Evolutionary conservation across 805 yeast species (phyloP).

Genomic region (Hanseniaspora mollemarum): DNA sequence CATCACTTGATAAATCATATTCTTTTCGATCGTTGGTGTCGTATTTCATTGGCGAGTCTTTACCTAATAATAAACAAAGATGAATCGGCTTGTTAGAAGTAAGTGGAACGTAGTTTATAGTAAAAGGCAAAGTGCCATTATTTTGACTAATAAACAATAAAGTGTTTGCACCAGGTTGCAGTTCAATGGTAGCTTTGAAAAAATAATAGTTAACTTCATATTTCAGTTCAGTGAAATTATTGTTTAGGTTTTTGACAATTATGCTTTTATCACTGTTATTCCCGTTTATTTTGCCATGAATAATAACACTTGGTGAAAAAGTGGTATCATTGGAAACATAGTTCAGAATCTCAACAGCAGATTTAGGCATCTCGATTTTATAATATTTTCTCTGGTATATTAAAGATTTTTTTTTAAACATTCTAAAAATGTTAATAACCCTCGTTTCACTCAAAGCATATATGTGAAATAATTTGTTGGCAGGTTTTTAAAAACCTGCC

Average conservation of each 20-base stretch:
- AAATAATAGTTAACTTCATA: conserved; percentile 58
- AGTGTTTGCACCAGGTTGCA: conserved; percentile 57
- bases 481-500: no score
- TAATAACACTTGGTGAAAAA: conserved; percentile 39
- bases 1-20: conserved; percentile 39
- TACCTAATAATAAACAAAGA: conserved; percentile 61
- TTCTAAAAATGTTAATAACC: no score
- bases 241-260: background rate
- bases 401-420: background rate
- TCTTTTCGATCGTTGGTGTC: conserved; percentile 43
- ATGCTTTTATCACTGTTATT: conserved; percentile 24
- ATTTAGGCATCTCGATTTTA: background rate
- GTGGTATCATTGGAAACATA: conserved; percentile 29
- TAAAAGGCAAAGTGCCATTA: conserved; percentile 30
- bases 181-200: conserved; percentile 65
- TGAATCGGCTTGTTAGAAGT: conserved; percentile 66
- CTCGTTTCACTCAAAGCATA: no score
- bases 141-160: conserved; percentile 36
- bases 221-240: conserved; percentile 43
- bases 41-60: conserved; percentile 57
- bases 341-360: conserved; percentile 26
- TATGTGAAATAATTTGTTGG: no score
- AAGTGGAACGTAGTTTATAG: conserved; percentile 44
- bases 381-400: background rate
- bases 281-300: conserved; percentile 38